Evolutionary conservation across 2,329 filamentous ascomycete genomes (phyloP), one percentile per base, ranked within the genome.

Genomic region (Coniosporium tulheliwenetii): DNA sequence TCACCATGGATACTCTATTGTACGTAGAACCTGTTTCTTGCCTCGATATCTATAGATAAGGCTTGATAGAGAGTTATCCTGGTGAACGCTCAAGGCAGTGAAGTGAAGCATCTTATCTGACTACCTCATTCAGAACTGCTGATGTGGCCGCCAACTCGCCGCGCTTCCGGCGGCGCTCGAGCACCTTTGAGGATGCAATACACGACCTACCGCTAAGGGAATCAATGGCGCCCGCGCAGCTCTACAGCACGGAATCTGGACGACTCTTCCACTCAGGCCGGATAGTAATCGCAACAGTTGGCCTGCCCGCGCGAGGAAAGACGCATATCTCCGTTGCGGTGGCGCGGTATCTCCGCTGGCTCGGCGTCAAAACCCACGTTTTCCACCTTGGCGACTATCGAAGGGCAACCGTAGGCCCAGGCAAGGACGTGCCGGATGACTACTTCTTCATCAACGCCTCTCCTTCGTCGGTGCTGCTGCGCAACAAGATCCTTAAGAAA

Each of bases 381-480:
- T 98, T 98, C 59, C 91, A 98, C 58, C 70, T 98, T 12, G 91
- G 93, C 43, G 91, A 98, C 62, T 98, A 98, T 60, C 81, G 91
- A 49, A 77, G 91, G 57, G 87, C 86, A 30, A 93, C 89, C 12
- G 77, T 96, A 47, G 86, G 85, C 13, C 76, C 79, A 35, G 85
- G 79, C 10, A 80, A 81, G 42, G 77, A 87, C 43, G 82, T 98
- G 12, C 93, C 91, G 1, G 85, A 94, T 47, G 91, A 98, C 58
- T 98, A 98, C 61, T 98, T 98, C 66, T 94, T 89, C 58, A 81
- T 93, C 19, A 87, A 96, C 56, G 89, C 93, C 26, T 91, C 86
- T 19, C 85, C 89, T 3, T 76, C 83, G 10, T 93, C 91, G 1
- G 83, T 96, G n/a, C 77, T 96, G 48, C 67, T 98, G 39, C 79